Evolutionary conservation across 2,329 filamentous ascomycete genomes (phyloP).

Genomic region (Claviceps capensis): DNA sequence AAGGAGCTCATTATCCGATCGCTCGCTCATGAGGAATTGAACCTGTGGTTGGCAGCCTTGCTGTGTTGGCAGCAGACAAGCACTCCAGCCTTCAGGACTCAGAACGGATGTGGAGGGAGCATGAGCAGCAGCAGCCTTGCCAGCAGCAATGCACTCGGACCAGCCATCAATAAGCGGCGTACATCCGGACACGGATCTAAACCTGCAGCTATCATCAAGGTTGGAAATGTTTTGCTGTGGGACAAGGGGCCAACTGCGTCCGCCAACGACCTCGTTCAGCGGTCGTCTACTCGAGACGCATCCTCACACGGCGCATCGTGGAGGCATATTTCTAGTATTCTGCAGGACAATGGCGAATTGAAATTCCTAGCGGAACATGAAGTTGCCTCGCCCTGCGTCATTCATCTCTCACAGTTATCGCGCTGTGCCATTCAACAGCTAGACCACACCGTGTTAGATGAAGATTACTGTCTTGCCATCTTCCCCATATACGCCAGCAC

Average conservation of each 20-base stretch:
- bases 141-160: slow-evolving; percentile 18
- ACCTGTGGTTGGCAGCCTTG: slow-evolving; percentile 68
- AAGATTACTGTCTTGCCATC: slow-evolving; percentile 88
- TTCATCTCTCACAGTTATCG: slow-evolving; percentile 79
- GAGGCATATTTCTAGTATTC: slow-evolving; percentile 80
- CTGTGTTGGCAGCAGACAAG: slow-evolving; percentile 70
- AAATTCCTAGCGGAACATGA: slow-evolving; percentile 83
- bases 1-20: slow-evolving; percentile 53
- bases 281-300: slow-evolving; percentile 43
- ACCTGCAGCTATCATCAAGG: slow-evolving; percentile 71
- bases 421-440: slow-evolving; percentile 83
- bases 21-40: slow-evolving; percentile 49
- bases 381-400: slow-evolving; percentile 62
- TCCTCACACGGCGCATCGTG: slow-evolving; percentile 49
- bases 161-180: slow-evolving; percentile 30
- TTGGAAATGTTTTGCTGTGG: slow-evolving; percentile 84
- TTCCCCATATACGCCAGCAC: slow-evolving; percentile 82
- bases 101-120: slow-evolving; percentile 23
- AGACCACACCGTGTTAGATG: slow-evolving; percentile 78
- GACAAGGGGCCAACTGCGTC: slow-evolving; percentile 54
- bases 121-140: slow-evolving; percentile 15
- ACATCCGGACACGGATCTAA: slow-evolving; percentile 20
- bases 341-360: slow-evolving; percentile 90
- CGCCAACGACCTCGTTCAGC: slow-evolving; percentile 41
- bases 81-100: slow-evolving; percentile 41